These are phyloP conservation scores for Linnemannia hyalina DNA, from an alignment of 192 early-diverging fungal species.

Conservation along the genomic window DNA sequence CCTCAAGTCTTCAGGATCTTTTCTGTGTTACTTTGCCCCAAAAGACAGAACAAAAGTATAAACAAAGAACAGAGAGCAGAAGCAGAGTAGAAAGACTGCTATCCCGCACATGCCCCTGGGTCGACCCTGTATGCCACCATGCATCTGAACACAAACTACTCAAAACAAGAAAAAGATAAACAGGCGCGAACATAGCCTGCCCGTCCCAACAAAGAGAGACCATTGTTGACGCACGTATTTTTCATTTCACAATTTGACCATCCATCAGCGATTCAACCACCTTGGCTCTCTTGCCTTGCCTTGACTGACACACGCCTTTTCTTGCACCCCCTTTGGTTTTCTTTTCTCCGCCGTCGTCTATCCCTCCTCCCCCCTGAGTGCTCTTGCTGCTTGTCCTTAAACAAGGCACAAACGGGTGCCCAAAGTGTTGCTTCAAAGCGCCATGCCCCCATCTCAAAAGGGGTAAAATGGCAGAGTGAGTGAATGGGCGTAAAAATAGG, in stretches of 20 bases:
- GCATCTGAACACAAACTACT: neutral
- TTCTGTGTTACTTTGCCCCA: conserved; percentile 2
- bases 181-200: neutral
- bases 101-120: neutral
- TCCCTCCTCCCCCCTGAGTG: neutral
- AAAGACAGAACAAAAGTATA: neutral
- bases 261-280: neutral
- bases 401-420: neutral
- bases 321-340: neutral
- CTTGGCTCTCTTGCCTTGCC: neutral
- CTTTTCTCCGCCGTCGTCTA: neutral
- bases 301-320: neutral
- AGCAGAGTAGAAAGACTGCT: neutral
- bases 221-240: neutral
- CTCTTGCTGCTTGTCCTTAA: neutral
- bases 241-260: neutral
- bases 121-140: neutral
- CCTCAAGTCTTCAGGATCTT: neutral
- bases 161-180: neutral
- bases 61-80: neutral
- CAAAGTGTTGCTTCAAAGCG: neutral
- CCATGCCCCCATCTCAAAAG: neutral
- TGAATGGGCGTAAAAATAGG: neutral
- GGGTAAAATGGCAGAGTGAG: neutral
- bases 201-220: neutral